phyloP scores from a whole-genome alignment of 1,139 yeast genomes.

The Saccharomyces pastorianus region DNA sequence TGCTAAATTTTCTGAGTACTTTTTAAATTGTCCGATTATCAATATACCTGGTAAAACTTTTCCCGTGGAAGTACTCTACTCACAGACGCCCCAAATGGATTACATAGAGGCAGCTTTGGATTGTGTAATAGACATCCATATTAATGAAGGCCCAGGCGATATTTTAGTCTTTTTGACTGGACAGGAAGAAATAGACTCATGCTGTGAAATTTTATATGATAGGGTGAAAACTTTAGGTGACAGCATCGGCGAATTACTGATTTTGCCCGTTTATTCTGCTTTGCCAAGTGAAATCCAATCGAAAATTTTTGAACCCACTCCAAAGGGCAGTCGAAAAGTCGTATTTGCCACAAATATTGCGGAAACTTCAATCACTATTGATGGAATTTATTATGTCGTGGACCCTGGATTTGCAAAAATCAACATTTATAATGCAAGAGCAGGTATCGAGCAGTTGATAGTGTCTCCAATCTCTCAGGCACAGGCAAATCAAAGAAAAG shows the following conservation, averaged over 20 bases:
- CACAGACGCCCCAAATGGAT: constrained; percentile 77
- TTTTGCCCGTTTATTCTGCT: constrained; percentile 89
- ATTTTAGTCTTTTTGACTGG: constrained; percentile 82
- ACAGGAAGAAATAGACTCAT: constrained; percentile 87
- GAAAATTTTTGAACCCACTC: constrained; percentile 81
- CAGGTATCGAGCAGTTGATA: constrained; percentile 85
- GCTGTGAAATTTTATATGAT: constrained; percentile 67
- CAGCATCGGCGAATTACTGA: constrained; percentile 54
- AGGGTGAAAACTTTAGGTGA: constrained; percentile 61
- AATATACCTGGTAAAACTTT: constrained; percentile 82
- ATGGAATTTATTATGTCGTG: constrained; percentile 80
- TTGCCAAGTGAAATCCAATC: constrained; percentile 79
- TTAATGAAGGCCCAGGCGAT: constrained; percentile 72
- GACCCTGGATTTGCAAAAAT: constrained; percentile 93
- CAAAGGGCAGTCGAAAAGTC: constrained; percentile 68
- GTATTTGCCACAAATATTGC: constrained; percentile 95
- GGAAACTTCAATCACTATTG: constrained; percentile 91
- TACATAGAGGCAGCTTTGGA: constrained; percentile 76
- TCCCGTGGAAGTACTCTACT: constrained; percentile 75
- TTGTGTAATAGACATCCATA: constrained; percentile 74
- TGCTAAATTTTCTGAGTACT: constrained; percentile 68
- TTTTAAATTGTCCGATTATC: constrained; percentile 70
- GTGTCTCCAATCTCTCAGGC: constrained; percentile 88
- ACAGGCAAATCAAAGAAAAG: constrained; percentile 92
- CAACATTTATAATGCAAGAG: constrained; percentile 67